Evolutionary conservation across 163 green algal species (phyloP), one percentile per base, ranked within the genome.

Genomic region (Scenedesmus sp.): DNA sequence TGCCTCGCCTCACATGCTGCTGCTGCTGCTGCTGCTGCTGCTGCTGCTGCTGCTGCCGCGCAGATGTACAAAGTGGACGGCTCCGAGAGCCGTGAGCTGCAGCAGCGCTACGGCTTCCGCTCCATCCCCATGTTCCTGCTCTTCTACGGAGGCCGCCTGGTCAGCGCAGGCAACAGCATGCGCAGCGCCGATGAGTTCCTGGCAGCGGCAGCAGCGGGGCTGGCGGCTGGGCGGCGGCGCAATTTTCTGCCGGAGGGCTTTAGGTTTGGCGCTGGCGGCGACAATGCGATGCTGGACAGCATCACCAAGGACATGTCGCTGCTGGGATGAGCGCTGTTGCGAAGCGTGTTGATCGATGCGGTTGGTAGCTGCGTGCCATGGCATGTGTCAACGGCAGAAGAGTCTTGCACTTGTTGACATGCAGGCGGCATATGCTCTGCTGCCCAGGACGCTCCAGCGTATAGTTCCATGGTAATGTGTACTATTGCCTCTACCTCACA

Each of bases 51-150:
- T 88, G 20, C 57, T 73, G 66, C 16, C 64, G 34, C 62, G 52
- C 92, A 95, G 93, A 88, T 96, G 85, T 94, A 89, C 88, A 94
- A 95, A 59, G 73, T 95, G 56, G 94, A 96, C 60, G 94, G 93
- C 60, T 93, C 90, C n/a, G 93, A 96, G 84, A 90, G 84, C 54
- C 90, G 86, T 56, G 60, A 64, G 67, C 86, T 96, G 81, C 94
- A 96, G 90, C 82, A 93, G 64, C 81, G 91, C 10, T 95, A 93
- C 88, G 87, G 82, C 85, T 94, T 95, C 82, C 87, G 93, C 57
- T 92, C 85, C 6, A 82, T 96, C 15, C 94, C 93, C 81, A 94
- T 95, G 90, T 95, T 96, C 87, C 85, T 96, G 34, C 91, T 93
- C 59, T 94, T 94, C 52, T 95, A 94, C 84, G 85, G 93, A 73